Evolutionary conservation across 140 eudicot species (phyloP).

Genomic region (Flaveria floridana): DNA sequence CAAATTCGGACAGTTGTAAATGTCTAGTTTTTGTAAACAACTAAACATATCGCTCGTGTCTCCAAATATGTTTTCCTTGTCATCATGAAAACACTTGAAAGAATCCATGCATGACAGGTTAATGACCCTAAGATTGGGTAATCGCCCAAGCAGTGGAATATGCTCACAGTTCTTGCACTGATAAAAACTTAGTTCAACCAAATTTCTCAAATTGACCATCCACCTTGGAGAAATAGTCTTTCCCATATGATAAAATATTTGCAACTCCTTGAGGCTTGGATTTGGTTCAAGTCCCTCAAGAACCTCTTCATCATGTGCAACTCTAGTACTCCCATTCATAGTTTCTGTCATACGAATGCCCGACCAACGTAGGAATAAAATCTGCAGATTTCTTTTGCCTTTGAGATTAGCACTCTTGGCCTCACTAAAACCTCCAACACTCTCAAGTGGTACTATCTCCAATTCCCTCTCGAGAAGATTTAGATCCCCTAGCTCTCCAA

Average conservation of each 20-base stretch:
- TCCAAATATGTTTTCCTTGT: background rate
- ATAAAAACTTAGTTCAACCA: background rate
- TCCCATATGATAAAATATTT: background rate
- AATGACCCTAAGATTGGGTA: constrained; percentile 9
- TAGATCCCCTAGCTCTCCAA: background rate
- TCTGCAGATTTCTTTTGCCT: background rate
- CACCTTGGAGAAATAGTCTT: constrained; percentile 18
- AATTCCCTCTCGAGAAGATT: constrained; percentile 21
- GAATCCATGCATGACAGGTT: background rate
- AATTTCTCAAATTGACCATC: constrained; percentile 10
- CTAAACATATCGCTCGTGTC: background rate
- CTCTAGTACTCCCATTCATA: background rate
- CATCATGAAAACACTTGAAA: constrained; percentile 20
- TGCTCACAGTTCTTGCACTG: background rate
- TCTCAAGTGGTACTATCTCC: background rate
- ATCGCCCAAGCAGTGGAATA: background rate
- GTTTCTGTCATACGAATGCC: background rate
- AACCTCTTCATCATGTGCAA: constrained; percentile 10
- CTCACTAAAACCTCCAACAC: constrained; percentile 9
- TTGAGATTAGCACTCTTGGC: constrained; percentile 25
- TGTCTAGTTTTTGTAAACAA: background rate
- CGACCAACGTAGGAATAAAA: constrained; percentile 9
- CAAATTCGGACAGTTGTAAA: constrained; percentile 9
- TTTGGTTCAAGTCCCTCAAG: constrained; percentile 31
- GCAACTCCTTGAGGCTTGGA: constrained; percentile 9